These are phyloP conservation scores for Sanghuangporus weigelae DNA, from an alignment of 1,284 basidiomycete species.

Conservation along the genomic window DNA sequence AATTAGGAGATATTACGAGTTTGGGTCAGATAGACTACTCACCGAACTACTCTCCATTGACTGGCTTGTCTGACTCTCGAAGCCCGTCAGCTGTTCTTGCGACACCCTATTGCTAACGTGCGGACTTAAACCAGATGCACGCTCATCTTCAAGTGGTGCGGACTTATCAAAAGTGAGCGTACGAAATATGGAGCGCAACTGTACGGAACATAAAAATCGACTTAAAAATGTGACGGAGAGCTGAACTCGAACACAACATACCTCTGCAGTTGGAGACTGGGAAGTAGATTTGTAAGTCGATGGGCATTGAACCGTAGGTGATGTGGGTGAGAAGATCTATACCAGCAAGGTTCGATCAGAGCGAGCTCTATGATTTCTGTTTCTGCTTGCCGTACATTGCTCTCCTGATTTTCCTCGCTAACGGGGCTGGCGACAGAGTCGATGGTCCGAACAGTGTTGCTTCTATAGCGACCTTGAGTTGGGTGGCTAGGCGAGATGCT, in stretches of 20 bases:
- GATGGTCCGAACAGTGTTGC: background rate
- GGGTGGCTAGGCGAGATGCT: background rate
- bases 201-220: no score
- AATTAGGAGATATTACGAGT: no score
- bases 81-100: no score
- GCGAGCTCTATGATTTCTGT: background rate
- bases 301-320: background rate
- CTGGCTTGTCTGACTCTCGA: no score
- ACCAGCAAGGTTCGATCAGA: background rate
- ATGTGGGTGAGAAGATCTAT: background rate
- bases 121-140: no score
- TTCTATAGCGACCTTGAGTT: background rate
- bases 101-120: no score
- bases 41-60: no score
- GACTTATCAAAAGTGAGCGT: no score
- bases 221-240: no score
- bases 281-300: background rate
- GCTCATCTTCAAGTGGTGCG: no score
- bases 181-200: no score
- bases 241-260: background rate
- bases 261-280: background rate
- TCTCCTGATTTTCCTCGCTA: background rate
- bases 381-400: background rate
- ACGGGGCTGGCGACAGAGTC: background rate
- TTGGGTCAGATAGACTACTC: no score